Conservation (phyloP, 148 eudicot species). For the Heliosperma pusillum region DNA sequence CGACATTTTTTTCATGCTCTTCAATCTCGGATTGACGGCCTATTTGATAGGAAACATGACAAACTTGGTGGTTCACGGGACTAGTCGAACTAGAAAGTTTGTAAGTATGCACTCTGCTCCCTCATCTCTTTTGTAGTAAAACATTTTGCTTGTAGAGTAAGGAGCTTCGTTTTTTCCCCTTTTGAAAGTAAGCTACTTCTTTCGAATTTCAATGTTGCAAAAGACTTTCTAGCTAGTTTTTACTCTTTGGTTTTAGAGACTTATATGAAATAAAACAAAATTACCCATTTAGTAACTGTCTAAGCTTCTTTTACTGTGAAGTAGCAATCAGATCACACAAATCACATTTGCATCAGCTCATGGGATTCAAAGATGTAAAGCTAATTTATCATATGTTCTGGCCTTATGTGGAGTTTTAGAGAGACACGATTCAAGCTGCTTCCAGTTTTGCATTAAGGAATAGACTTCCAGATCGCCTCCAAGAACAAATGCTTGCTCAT, state of each 20-base stretch:
- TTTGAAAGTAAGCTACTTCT: not conserved
- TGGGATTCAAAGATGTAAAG: not conserved
- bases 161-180: not conserved
- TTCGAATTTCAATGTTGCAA: not conserved
- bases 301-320: not conserved
- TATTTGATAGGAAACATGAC: slow-evolving; percentile 95
- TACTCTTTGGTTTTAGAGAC: not conserved
- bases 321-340: not conserved
- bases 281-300: not conserved
- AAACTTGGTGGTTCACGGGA: slow-evolving; percentile 75
- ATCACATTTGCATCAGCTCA: not conserved
- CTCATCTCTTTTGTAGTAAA: not conserved
- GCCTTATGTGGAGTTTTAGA: slow-evolving; percentile 33
- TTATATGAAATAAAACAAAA: not conserved
- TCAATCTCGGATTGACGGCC: slow-evolving; percentile 73
- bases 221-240: not conserved
- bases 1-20: slow-evolving; percentile 63
- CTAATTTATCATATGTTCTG: not conserved
- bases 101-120: slow-evolving; percentile 40
- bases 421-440: slow-evolving; percentile 78
- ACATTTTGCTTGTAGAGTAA: not conserved
- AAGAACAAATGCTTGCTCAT: slow-evolving; percentile 88
- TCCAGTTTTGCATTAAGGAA: slow-evolving; percentile 75
- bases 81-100: slow-evolving; percentile 67
- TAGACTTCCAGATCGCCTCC: slow-evolving; percentile 55